phyloP scores from a whole-genome alignment of 176 grass and related monocot genomes.

The Miscanthus lutarioriparius region DNA sequence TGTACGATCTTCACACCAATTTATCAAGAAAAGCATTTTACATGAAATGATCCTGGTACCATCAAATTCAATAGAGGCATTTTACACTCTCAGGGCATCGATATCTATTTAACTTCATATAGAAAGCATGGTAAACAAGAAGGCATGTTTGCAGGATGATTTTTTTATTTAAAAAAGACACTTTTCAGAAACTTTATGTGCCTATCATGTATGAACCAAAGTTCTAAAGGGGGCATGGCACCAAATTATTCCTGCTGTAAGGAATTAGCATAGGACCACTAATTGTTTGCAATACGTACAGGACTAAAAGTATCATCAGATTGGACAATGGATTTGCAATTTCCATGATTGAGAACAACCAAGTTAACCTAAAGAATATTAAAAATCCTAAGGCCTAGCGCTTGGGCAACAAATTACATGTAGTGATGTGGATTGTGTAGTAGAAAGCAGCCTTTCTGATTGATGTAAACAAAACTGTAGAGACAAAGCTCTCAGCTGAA shows the following conservation, averaged over 20 bases:
- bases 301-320: slow-evolving; percentile 1
- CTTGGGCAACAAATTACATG: background rate
- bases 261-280: slow-evolving; percentile 8
- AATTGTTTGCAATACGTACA: background rate
- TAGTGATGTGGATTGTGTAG: background rate
- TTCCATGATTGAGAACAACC: slow-evolving; percentile 10
- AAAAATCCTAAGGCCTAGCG: background rate
- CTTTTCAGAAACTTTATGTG: slow-evolving; percentile 1
- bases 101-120: background rate
- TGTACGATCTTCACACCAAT: background rate
- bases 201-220: background rate
- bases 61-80: background rate
- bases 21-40: slow-evolving; percentile 16
- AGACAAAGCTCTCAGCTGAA: slow-evolving; percentile 8
- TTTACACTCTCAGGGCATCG: background rate
- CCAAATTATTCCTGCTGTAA: slow-evolving; percentile 1
- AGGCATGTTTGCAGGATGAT: background rate
- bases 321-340: background rate
- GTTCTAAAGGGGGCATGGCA: background rate
- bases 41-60: background rate
- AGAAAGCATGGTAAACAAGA: background rate
- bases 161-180: background rate
- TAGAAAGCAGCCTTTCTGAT: background rate
- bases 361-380: background rate
- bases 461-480: slow-evolving; percentile 7